Evolutionary conservation across 345 rosid species (phyloP).

Genomic region (Adansonia digitata): DNA sequence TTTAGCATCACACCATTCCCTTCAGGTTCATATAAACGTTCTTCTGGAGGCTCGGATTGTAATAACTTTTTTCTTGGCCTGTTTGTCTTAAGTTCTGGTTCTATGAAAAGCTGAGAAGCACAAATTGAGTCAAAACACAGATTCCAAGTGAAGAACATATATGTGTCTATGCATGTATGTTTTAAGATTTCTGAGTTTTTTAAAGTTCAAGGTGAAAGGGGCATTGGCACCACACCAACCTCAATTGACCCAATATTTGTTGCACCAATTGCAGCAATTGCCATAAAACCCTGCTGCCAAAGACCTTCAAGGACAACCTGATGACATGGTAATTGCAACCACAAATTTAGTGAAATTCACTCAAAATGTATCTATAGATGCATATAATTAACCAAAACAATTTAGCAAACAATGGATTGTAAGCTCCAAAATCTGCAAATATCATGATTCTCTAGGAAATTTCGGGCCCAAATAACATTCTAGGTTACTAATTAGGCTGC

Average conservation of each 20-base stretch:
- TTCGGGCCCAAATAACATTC: neutral
- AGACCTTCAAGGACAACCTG: conserved; percentile 94
- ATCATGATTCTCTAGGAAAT: neutral
- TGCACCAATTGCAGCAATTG: conserved; percentile 91
- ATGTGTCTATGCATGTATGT: neutral
- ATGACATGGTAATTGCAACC: neutral
- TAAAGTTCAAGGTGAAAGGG: neutral
- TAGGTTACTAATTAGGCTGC: neutral
- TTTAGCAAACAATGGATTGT: neutral
- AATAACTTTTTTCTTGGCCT: conserved; percentile 57
- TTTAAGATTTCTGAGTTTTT: neutral
- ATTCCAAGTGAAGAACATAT: neutral
- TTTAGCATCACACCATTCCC: conserved; percentile 65
- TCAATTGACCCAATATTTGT: conserved; percentile 94
- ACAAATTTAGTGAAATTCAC: neutral
- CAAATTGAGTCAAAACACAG: conserved; percentile 9
- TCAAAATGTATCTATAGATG: neutral
- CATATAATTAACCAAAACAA: neutral
- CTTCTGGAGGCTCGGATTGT: conserved; percentile 60
- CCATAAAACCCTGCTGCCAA: conserved; percentile 89
- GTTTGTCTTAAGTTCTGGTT: conserved; percentile 81
- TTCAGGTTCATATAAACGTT: conserved; percentile 63
- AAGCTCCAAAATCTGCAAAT: neutral
- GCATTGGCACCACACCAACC: conserved; percentile 39
- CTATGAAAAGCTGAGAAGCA: conserved; percentile 67